Base-by-base conservation (phyloP, 2,329 filamentous ascomycete genomes). In the Pseudogymnoascus sp. region DNA sequence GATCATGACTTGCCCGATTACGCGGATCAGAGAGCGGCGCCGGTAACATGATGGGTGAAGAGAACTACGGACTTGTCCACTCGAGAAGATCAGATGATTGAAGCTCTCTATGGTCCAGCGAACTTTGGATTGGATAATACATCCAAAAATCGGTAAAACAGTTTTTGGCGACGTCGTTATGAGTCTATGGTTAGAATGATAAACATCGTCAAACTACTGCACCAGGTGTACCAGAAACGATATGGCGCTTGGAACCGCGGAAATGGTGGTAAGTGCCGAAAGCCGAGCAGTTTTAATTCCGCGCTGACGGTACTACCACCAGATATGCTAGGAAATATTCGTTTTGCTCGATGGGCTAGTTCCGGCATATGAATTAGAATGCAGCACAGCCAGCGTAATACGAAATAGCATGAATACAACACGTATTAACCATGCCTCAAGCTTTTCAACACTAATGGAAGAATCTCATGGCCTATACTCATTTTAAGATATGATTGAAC, bases 1-100 rank as follows among this genome's bases (percentile, higher is more conserved):
- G 28, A 55, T 33, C 16, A 55, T 21, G 28, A 55, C 16, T 55
- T 55, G 49, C 49, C 49, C n/a, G 49, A 55, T 55, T 55, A 55
- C 28, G 16, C 25, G 25, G 28, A 12, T 33, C 16, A 55, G 11
- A 55, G 9, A 14, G 28, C 18, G 5, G 33, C 4, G 18, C 49
- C 28, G 28, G 28, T 11, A 25, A 14, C 25, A 33, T 33, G 49
- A 55, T 9, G 49, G 25, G n/a, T 12, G 9, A 33, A 12, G 7
- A 18, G n/a, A 55, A 14, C 49, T 55, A 18, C 49, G 16, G 49
- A 33, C 4, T 14, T 21, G 9, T 33, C 11, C n/a, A 33, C 12
- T n/a, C n/a, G 5, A 33, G 25, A 5, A 33, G 9, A 3, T 55
- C 12, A 7, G 49, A 18, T 55, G n/a, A 33, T 55, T 31, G n/a